Evolutionary conservation across 345 rosid species (phyloP), one percentile per base, ranked within the genome.

Genomic region (Hypericum perforatum): DNA sequence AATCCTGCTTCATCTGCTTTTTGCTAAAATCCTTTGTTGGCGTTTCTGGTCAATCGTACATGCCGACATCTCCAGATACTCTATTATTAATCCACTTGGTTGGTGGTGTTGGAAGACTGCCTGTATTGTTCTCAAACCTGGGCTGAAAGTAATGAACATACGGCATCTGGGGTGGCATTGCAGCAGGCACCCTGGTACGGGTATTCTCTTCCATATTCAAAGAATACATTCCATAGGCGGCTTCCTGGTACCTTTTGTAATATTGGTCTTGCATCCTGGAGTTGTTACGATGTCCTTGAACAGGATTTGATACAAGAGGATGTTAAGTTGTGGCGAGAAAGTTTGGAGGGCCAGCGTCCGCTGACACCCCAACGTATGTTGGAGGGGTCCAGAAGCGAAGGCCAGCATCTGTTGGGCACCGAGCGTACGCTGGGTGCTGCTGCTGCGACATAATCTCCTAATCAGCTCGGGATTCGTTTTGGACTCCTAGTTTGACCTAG

Each of bases 51-150:
- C 62, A 60, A 9, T 57, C 39, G 52, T 63, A 46, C 16, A 63
- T 73, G 38, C 77, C 73, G 10, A 65, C 61, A 48, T 66, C 49
- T 57, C 72, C 77, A 39, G 46, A 22, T 10, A 14, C 56, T n/a
- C 62, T 39, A 55, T 61, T 74, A 64, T 54, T 56, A 16, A 75
- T 81, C 98, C 95, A 88, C 16, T 76, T 74, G 44, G 45, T 63
- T 7, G 94, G 88, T 10, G 90, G 96, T 16, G 83, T 53, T 39
- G 96, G 94, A 51, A 74, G 65, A 2, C 51, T 70, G 55, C 70
- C 73, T 47, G 43, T 41, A 58, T 59, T 72, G 66, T 60, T 82
- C 72, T 61, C 55, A 63, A 58, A 58, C 65, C 75, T 74, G 13
- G 65, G 67, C 41, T 37, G 67, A 39, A 61, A 46, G 46, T 41